These are phyloP conservation scores for Berkeleyomyces rouxiae DNA, from an alignment of 2,329 filamentous ascomycete species.

Conservation along the genomic window DNA sequence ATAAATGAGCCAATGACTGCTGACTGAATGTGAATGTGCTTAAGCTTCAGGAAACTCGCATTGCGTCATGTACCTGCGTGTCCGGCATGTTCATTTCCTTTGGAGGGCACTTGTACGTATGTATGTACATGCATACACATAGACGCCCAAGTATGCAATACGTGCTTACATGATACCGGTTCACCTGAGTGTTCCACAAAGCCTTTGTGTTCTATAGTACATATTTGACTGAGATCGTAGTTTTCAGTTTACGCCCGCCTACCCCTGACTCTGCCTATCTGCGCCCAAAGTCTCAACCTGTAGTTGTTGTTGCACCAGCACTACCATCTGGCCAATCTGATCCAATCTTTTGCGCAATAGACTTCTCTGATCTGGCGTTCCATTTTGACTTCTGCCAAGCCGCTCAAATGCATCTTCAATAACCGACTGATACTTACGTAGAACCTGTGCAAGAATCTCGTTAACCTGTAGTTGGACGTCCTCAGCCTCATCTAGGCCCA, in stretches of 20 bases:
- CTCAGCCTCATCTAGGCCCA: conserved; percentile 29
- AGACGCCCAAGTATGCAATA: background rate
- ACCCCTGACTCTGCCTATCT: background rate
- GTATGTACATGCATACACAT: conserved; percentile 15
- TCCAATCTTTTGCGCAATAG: conserved; percentile 25
- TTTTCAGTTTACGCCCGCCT: background rate
- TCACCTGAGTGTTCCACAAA: background rate
- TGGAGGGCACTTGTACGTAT: conserved; percentile 16
- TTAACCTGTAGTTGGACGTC: conserved; percentile 24
- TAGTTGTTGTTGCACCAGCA: background rate
- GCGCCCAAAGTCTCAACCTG: background rate
- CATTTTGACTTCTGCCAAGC: conserved; percentile 20
- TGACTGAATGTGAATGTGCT: background rate
- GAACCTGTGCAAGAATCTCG: conserved; percentile 22
- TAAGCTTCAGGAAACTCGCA: background rate
- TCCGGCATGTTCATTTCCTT: conserved; percentile 13
- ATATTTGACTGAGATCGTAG: background rate
- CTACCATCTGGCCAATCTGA: conserved; percentile 23
- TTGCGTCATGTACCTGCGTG: background rate
- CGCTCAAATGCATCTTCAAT: conserved; percentile 20
- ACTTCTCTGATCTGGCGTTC: conserved; percentile 21
- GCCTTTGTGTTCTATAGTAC: background rate
- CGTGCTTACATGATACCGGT: background rate
- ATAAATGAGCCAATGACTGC: background rate
- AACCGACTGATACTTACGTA: conserved; percentile 23